Evolutionary conservation across 805 yeast species (phyloP).

Genomic region (Sungouiella blattae): DNA sequence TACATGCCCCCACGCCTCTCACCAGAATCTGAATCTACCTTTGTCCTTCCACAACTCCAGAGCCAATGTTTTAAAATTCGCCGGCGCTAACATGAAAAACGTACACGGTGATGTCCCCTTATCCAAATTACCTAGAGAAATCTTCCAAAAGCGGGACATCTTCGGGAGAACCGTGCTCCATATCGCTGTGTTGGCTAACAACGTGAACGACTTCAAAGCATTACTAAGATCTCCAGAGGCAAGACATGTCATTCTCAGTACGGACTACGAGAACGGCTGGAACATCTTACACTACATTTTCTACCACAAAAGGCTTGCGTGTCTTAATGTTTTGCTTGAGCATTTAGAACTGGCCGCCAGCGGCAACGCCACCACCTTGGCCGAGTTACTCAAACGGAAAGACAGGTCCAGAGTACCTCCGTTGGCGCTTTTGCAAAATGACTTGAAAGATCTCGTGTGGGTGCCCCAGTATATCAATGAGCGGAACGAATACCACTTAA

Average conservation of each 20-base stretch:
- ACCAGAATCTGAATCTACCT: too few relatives aligned
- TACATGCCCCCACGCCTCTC: too few relatives aligned
- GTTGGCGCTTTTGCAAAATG: constrained; percentile 56
- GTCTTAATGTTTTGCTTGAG: constrained; percentile 43
- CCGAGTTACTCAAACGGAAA: constrained; percentile 47
- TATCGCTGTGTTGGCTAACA: constrained; percentile 47
- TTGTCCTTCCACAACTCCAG: too few relatives aligned
- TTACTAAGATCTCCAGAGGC: constrained; percentile 47
- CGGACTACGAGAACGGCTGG: constrained; percentile 79
- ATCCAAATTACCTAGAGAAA: constrained; percentile 22
- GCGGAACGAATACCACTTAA: constrained; percentile 26
- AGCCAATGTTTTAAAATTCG: too few relatives aligned
- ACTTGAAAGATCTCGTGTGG: constrained; percentile 41
- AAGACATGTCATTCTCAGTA: constrained; percentile 34
- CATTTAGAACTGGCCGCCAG: constrained; percentile 6
- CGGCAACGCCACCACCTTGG: constrained; percentile 19
- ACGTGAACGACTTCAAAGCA: constrained; percentile 42
- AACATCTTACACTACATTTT: constrained; percentile 73
- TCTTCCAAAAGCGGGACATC: constrained; percentile 52
- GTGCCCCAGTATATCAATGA: constrained; percentile 41
- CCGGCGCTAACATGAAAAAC: constrained; percentile 3
- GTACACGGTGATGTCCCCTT: constrained; percentile 1
- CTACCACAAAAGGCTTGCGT: constrained; percentile 50
- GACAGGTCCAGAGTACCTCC: constrained; percentile 77
- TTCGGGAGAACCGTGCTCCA: constrained; percentile 72